phyloP scores from a whole-genome alignment of 306 rosid species.

The Vigna nakashimae region DNA sequence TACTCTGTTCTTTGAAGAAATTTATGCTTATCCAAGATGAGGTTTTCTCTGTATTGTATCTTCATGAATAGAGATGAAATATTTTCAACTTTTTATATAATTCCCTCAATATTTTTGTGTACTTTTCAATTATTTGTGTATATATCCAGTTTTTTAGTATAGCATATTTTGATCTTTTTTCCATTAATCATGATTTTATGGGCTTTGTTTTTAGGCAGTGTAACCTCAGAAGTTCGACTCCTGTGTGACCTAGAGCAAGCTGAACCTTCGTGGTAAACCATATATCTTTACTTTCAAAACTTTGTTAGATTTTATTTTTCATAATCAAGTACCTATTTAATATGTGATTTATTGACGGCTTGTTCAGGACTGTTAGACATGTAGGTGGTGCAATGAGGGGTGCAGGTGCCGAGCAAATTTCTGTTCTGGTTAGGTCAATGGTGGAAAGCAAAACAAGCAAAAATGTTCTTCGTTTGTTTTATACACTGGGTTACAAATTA shows the following conservation, averaged over 20 bases:
- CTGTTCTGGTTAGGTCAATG: constrained; percentile 86
- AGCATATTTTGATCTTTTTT: background rate
- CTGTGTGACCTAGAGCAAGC: constrained; percentile 87
- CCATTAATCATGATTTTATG: constrained; percentile 29
- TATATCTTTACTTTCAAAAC: constrained; percentile 13
- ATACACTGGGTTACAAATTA: constrained; percentile 87
- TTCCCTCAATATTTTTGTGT: constrained; percentile 13
- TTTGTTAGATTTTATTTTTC: constrained; percentile 14
- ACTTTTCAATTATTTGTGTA: background rate
- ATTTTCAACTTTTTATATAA: constrained; percentile 4
- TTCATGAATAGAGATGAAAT: background rate
- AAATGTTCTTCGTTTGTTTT: constrained; percentile 83
- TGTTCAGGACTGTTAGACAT: constrained; percentile 80
- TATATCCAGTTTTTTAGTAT: background rate
- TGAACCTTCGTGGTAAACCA: constrained; percentile 80
- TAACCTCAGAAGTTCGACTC: constrained; percentile 83
- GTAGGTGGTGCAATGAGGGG: constrained; percentile 97
- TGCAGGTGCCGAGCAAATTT: constrained; percentile 94
- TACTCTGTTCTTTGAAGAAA: constrained; percentile 30
- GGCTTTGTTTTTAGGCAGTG: constrained; percentile 59
- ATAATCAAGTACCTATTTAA: constrained; percentile 12
- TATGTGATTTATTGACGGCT: constrained; percentile 22
- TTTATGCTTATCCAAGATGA: constrained; percentile 4
- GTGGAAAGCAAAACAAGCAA: constrained; percentile 92
- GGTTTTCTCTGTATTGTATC: constrained; percentile 15